A percentile compares a stretch with the other conserved stretches of the same genome.
Evolutionary conservation across 306 rosid species (phyloP).

Genomic region (Cicer yamashitae): DNA sequence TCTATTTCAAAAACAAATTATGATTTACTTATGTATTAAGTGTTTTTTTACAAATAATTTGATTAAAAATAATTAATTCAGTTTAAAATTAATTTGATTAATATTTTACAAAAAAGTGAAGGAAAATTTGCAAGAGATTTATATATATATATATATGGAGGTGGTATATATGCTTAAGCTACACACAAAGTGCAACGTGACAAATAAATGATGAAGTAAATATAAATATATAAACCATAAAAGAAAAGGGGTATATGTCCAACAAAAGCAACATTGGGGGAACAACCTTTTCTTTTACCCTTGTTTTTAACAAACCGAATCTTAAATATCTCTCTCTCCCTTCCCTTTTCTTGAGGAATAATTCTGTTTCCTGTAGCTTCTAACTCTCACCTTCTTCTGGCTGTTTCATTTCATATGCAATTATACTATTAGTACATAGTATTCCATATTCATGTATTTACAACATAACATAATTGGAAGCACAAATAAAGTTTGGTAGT

Average conservation of each 20-base stretch:
- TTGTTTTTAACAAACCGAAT: constrained; percentile 53
- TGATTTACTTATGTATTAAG: too few species aligned
- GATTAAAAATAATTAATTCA: not conserved
- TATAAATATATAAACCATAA: constrained; percentile 24
- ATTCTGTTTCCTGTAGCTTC: constrained; percentile 49
- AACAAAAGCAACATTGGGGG: constrained; percentile 57
- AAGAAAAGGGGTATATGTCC: constrained; percentile 42
- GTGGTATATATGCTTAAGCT: constrained; percentile 47
- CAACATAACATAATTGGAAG: constrained; percentile 27
- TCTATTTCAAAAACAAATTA: not conserved
- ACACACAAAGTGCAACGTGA: constrained; percentile 58
- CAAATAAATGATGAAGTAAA: constrained; percentile 22
- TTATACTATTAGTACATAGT: constrained; percentile 22
- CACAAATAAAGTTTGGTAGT: constrained; percentile 41
- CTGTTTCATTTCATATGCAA: constrained; percentile 42
- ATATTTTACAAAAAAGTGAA: not conserved
- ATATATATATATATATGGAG: not conserved
- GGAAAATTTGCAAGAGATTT: not conserved
- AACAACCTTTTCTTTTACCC: constrained; percentile 51
- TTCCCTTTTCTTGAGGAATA: constrained; percentile 46
- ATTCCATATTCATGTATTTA: constrained; percentile 30
- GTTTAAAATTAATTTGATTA: not conserved
- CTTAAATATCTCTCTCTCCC: constrained; percentile 34
- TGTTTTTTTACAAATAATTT: not conserved
- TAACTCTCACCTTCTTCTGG: constrained; percentile 39